phyloP scores from a whole-genome alignment of 495 filamentous ascomycete genomes.

The Penicillium paxilli region DNA sequence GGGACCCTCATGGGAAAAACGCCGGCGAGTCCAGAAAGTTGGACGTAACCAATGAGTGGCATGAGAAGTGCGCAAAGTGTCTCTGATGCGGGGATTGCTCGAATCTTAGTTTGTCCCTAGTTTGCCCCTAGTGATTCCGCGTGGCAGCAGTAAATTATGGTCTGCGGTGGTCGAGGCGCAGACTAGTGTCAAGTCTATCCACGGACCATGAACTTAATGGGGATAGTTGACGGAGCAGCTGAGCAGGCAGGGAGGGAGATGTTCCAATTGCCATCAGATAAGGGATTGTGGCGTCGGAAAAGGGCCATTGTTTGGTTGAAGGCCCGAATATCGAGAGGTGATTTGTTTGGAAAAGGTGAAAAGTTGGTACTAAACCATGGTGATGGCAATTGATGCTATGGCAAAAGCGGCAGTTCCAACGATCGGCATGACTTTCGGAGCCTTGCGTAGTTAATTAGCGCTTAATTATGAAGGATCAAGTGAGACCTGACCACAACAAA shows the following conservation, averaged over 20 bases:
- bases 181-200: background rate
- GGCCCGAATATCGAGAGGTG: background rate
- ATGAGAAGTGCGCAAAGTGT: background rate
- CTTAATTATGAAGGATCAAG: background rate
- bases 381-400: background rate
- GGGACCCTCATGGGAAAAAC: too few relatives aligned
- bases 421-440: background rate
- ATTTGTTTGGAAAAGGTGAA: background rate
- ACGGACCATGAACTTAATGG: background rate
- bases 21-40: too few relatives aligned
- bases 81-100: background rate
- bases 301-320: background rate
- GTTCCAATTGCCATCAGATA: constrained; percentile 9
- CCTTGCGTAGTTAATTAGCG: background rate
- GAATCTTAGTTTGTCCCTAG: background rate
- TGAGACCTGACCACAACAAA: background rate
- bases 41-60: background rate
- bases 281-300: constrained; percentile 2
- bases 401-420: background rate
- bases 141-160: too few relatives aligned
- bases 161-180: background rate
- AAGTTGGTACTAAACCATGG: background rate
- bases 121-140: too few relatives aligned
- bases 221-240: background rate
- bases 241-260: background rate